Evolutionary conservation across 345 rosid species (phyloP).

Genomic region (Camelina laxa): DNA sequence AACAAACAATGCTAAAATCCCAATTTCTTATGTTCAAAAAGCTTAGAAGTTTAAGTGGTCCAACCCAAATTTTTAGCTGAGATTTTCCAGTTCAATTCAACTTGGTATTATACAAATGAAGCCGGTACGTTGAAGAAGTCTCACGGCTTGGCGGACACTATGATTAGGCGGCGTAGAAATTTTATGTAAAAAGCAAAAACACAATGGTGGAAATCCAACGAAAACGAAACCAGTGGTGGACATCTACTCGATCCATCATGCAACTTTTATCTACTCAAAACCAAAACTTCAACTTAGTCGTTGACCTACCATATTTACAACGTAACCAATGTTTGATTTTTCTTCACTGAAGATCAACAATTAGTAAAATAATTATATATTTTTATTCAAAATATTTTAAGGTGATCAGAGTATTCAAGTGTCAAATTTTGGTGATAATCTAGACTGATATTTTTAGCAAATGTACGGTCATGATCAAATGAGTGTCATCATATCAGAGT

Average conservation of each 20-base stretch:
- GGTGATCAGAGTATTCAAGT: not conserved
- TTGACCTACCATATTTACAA: conserved; percentile 32
- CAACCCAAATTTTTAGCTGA: not conserved
- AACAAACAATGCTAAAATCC: not conserved
- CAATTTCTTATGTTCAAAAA: not conserved
- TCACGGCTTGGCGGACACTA: not conserved
- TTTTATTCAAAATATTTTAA: not conserved
- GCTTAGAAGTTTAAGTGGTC: not conserved
- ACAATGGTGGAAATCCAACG: conserved; percentile 21
- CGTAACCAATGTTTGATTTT: not conserved
- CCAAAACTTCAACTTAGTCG: conserved; percentile 28
- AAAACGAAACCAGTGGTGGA: conserved; percentile 35
- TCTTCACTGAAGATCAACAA: no score
- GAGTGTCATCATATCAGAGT: conserved; percentile 32
- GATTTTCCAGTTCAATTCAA: not conserved
- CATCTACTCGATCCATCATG: conserved; percentile 14
- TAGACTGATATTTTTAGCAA: conserved; percentile 3
- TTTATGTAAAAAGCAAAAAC: conserved; percentile 14
- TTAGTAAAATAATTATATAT: not conserved
- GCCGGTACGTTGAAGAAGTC: not conserved
- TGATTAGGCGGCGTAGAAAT: conserved; percentile 19
- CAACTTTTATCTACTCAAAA: conserved; percentile 5
- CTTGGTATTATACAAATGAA: not conserved
- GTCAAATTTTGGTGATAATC: not conserved
- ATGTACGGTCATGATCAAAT: conserved; percentile 46